A percentile compares a stretch with the other conserved stretches of the same genome.
Conservation (phyloP, 2,329 filamentous ascomycete species). For the Fusarium annulatum region DNA sequence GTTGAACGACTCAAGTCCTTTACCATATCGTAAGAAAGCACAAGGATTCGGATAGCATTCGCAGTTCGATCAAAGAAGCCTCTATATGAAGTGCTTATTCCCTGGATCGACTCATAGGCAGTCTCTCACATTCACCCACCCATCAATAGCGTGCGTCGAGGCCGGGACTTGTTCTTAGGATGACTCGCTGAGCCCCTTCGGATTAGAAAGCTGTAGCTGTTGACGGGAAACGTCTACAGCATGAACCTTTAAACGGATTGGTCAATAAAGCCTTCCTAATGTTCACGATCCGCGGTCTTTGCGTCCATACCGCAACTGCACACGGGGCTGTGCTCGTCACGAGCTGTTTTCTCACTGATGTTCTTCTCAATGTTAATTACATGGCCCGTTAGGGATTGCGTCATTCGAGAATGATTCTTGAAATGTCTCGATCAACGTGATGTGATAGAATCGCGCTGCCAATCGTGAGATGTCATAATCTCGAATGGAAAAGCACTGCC, state of each 20-base stretch:
- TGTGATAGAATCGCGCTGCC: neutral
- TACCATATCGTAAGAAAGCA: neutral
- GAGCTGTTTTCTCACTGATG: no score
- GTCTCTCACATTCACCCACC: accelerated
- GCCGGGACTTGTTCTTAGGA: accelerated
- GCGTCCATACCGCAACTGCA: no score
- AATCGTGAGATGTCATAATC: neutral
- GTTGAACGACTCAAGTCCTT: neutral
- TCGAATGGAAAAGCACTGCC: neutral
- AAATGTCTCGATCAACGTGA: neutral
- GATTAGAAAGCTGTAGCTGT: neutral
- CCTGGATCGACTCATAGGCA: no score
- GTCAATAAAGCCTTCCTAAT: accelerated
- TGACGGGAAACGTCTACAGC: accelerated
- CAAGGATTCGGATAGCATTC: accelerated
- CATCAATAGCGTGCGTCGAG: neutral
- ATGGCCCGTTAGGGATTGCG: neutral
- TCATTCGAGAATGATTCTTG: neutral
- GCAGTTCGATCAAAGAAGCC: accelerated
- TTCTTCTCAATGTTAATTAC: neutral
- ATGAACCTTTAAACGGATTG: accelerated
- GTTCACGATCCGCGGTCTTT: neutral
- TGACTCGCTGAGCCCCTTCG: neutral
- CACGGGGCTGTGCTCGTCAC: neutral
- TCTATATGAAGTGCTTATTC: neutral